Percentiles rank a stretch among this genome's conserved stretches.
Evolutionary conservation across 345 rosid species (phyloP).

Genomic region (Eucalyptus decipiens): DNA sequence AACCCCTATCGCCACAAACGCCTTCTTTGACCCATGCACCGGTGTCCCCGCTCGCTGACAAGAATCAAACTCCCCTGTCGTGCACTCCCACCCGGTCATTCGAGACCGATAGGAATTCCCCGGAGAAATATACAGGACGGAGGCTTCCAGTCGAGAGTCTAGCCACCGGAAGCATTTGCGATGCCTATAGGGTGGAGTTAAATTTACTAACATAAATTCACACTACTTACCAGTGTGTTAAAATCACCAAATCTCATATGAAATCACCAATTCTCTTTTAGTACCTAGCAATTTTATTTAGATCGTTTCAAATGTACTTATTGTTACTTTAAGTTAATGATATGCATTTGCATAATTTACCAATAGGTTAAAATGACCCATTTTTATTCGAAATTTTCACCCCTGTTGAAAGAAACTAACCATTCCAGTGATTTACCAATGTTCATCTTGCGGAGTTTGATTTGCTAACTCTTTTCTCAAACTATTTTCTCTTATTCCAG

Average conservation of each 20-base stretch:
- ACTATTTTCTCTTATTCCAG: neutral
- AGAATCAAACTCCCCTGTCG: neutral
- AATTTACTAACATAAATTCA: neutral
- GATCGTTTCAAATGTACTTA: neutral
- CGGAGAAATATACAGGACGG: conserved; percentile 18
- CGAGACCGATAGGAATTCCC: conserved; percentile 22
- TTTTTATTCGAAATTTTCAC: neutral
- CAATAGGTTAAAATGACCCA: neutral
- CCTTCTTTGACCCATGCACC: neutral
- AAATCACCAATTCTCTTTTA: neutral
- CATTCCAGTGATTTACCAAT: too few relatives aligned
- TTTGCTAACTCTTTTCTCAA: neutral
- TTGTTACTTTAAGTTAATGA: neutral
- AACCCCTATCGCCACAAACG: neutral
- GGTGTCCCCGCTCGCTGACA: conserved; percentile 15
- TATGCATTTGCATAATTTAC: too few relatives aligned
- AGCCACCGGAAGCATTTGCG: neutral
- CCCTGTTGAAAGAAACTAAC: neutral
- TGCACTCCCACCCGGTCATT: conserved; percentile 5
- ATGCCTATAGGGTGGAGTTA: neutral
- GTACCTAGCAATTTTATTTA: neutral
- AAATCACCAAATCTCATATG: neutral
- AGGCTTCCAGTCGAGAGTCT: conserved; percentile 10
- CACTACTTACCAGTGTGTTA: neutral
- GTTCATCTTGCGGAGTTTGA: neutral